Percentiles rank a stretch among this genome's conserved stretches.
Conservation (phyloP, 352 stramenopile genomes). For the Phytophthora europaea region DNA sequence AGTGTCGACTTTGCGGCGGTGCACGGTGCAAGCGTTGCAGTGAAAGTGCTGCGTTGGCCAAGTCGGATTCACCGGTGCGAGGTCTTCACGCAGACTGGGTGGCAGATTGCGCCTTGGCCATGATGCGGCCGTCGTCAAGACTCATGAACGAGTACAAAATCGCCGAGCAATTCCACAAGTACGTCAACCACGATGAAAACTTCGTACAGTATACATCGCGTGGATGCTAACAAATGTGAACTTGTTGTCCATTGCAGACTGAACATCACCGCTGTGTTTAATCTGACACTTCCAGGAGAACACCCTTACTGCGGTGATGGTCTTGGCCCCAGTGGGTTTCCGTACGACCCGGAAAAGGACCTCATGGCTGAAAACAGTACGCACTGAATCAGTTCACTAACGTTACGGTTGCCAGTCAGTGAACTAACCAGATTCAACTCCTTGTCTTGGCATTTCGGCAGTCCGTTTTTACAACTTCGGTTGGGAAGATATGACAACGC, state of each 20-base stretch:
- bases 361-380: constrained; percentile 90
- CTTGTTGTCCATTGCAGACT: constrained; percentile 44
- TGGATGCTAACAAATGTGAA: constrained; percentile 4
- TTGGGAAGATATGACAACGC: constrained; percentile 94
- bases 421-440: not conserved
- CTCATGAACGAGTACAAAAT: constrained; percentile 89
- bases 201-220: not conserved
- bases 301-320: constrained; percentile 92
- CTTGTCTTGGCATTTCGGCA: constrained; percentile 26
- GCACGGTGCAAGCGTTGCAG: constrained; percentile 90
- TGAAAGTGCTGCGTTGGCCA: constrained; percentile 75
- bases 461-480: constrained; percentile 93
- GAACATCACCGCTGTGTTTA: constrained; percentile 90
- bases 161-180: constrained; percentile 85
- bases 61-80: constrained; percentile 77
- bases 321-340: constrained; percentile 79
- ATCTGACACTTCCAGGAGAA: constrained; percentile 92
- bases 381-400: not conserved
- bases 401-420: too few relatives aligned
- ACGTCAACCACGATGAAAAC: not conserved
- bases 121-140: constrained; percentile 89
- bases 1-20: constrained; percentile 89
- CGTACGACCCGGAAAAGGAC: constrained; percentile 90
- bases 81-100: constrained; percentile 92
- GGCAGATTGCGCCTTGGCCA: constrained; percentile 86